Percentiles rank a stretch among this genome's conserved stretches.
These are phyloP conservation scores for Hymenoscyphus scutula DNA, from an alignment of 2,329 filamentous ascomycete species.

Conservation along the genomic window DNA sequence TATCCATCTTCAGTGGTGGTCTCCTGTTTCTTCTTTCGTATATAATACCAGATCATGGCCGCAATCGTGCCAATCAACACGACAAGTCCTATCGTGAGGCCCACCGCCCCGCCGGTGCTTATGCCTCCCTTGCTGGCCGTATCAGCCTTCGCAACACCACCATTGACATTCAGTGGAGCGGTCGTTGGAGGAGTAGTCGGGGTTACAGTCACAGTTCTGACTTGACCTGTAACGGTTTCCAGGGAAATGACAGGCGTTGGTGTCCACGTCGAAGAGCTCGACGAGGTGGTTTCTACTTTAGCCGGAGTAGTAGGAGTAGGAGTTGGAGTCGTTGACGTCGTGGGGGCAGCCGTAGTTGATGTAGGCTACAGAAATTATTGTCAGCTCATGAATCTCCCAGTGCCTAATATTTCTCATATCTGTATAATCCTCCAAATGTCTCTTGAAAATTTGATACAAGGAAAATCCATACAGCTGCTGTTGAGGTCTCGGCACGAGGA, in stretches of 20 bases:
- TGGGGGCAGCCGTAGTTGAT: neutral
- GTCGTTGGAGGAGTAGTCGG: conserved; percentile 41
- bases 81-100: conserved; percentile 52
- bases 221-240: conserved; percentile 55
- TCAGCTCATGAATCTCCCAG: neutral
- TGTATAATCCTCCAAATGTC: conserved; percentile 9
- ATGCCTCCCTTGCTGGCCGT: conserved; percentile 35
- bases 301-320: conserved; percentile 12
- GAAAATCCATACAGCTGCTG: conserved; percentile 4
- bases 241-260: conserved; percentile 41
- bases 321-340: conserved; percentile 2
- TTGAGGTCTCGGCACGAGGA: conserved; percentile 9
- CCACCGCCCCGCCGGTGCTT: conserved; percentile 49
- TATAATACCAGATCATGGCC: conserved; percentile 42
- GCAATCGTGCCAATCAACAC: conserved; percentile 42
- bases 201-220: conserved; percentile 54
- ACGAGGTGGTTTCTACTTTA: conserved; percentile 6
- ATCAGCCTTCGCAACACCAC: conserved; percentile 21
- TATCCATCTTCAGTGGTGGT: conserved; percentile 37
- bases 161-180: conserved; percentile 8
- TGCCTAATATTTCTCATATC: neutral
- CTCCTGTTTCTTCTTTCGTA: conserved; percentile 44
- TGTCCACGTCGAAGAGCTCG: conserved; percentile 32
- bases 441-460: conserved; percentile 37
- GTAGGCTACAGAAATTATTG: neutral